Base-by-base conservation (phyloP, 805 yeast species). In the Candida nonsorbophila region DNA sequence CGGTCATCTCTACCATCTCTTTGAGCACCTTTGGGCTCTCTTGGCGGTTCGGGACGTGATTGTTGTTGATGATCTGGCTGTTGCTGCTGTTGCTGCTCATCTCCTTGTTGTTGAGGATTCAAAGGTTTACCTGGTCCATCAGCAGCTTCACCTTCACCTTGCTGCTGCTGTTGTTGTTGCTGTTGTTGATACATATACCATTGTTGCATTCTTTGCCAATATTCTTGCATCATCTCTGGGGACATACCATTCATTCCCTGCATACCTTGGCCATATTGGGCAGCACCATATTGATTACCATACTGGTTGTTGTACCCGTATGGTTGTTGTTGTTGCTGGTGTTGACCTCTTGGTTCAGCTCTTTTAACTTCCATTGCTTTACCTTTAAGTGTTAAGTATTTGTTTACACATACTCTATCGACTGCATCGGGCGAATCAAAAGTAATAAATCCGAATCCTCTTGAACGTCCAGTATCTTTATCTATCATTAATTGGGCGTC, bases 401-500 rank as follows among this genome's bases (percentile, higher is more conserved):
- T 83, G 55, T 81, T 82, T 34, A 78, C 81, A 32, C 92, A 79
- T 32, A 85, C 94, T 43, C 78, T 71, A 47, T 88, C 97, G 25
- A 90, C 96, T 10, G 96, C 96, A 25, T 82, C 88, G 14, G 95
- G 94, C 12, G 94, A 76, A 50, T 90, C 97, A 59, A 83, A 90
- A 9, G 98, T 90, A 40, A 90, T 87, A 56, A 90, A 90, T 1
- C 98, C 98, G 56, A 87, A 90, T 15, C 98, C 98, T 63, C 97
- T 76, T 3, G 96, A 86, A 50, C 94, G 77, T 36, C 97, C 97
- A 4, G 97, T 84, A 55, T 88, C 97, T 59, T 90, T 92, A 58
- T 90, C 97, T 44, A 90, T 74, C 98, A 90, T 90, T 43, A 90
- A 73, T 61, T 88, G 97, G 28, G 96, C 95, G 58, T 92, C 97